Conservation (phyloP, 345 rosid genomes). For the thale cress (Arabidopsis thaliana) region TAIR10.1 NC_003070.9:8711001-8711500, state of each 20-base stretch:
- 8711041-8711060: slow-evolving; percentile 6
- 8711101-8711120: slow-evolving; percentile 29
- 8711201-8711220: slow-evolving; percentile 10
- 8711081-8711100: slow-evolving; percentile 6
- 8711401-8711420: slow-evolving; percentile 27
- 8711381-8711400: slow-evolving; percentile 28
- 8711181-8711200: slow-evolving; percentile 3
- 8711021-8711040: neutral
- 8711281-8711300: slow-evolving; percentile 50
- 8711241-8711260: slow-evolving; percentile 61
- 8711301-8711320: slow-evolving; percentile 12
- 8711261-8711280: slow-evolving; percentile 68
- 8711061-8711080: slow-evolving; percentile 22
- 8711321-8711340: slow-evolving; percentile 38
- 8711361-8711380: slow-evolving; percentile 32
- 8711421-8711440: slow-evolving; percentile 21
- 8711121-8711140: slow-evolving; percentile 7
- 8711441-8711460: slow-evolving; percentile 37
- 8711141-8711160: slow-evolving; percentile 22
- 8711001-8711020: neutral
- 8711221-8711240: slow-evolving; percentile 47
- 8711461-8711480: slow-evolving; percentile 34
- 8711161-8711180: neutral
- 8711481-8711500: neutral
- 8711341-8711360: slow-evolving; percentile 23